Conservation (phyloP, 2,329 filamentous ascomycete species). For the Colletotrichum trifolii region DNA sequence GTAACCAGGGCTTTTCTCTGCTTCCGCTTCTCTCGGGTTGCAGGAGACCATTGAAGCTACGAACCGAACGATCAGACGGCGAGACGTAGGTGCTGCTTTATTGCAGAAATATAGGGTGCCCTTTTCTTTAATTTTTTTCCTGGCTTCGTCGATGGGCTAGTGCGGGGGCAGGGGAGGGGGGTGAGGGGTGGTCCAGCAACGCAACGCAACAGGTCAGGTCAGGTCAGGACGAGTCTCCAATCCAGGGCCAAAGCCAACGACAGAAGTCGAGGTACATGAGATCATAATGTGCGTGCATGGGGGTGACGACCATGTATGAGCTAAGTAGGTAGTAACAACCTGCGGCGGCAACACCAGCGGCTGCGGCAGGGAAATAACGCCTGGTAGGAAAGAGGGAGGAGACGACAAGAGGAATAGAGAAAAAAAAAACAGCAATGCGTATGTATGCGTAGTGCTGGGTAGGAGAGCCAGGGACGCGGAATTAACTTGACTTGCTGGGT, state of each 20-base stretch:
- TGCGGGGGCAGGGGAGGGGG: slow-evolving; percentile 33
- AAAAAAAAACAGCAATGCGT: not conserved
- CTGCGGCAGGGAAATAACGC: slow-evolving; percentile 45
- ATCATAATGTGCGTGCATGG: slow-evolving; percentile 16
- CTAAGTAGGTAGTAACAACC: slow-evolving; percentile 23
- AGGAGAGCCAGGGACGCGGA: slow-evolving; percentile 23
- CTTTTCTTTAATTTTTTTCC: slow-evolving; percentile 4
- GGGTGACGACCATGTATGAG: slow-evolving; percentile 10
- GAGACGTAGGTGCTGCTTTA: slow-evolving; percentile 72
- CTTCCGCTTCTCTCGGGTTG: slow-evolving; percentile 46
- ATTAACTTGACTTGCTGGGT: slow-evolving; percentile 9
- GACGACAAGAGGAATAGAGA: slow-evolving; percentile 51
- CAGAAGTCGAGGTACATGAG: slow-evolving; percentile 32
- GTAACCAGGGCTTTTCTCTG: slow-evolving; percentile 52
- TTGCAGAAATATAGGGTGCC: slow-evolving; percentile 58
- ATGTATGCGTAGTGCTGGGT: no score
- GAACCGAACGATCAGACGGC: slow-evolving; percentile 50
- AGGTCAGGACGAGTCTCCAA: slow-evolving; percentile 9
- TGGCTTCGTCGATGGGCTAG: slow-evolving; percentile 31
- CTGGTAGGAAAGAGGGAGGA: slow-evolving; percentile 39
- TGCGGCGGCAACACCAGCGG: slow-evolving; percentile 36
- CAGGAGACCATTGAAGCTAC: slow-evolving; percentile 61
- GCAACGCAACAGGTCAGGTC: not conserved
- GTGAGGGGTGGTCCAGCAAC: slow-evolving; percentile 33
- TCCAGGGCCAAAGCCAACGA: slow-evolving; percentile 30